Conservation (phyloP, 2,329 filamentous ascomycete species). For the Cladosporium sp. region DNA sequence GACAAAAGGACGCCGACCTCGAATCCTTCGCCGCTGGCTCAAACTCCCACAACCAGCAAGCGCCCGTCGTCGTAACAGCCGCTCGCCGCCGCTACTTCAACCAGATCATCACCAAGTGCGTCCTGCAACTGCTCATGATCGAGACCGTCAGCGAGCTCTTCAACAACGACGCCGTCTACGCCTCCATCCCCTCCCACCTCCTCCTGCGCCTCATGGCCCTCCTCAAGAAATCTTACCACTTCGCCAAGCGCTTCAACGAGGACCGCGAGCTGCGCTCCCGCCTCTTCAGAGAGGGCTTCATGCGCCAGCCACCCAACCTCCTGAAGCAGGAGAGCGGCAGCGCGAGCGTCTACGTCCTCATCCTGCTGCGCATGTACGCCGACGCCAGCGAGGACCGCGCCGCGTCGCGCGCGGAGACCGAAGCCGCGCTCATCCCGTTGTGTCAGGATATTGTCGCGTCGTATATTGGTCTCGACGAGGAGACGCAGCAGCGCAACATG, state of each 20-base stretch:
- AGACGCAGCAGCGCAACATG: conserved; percentile 95
- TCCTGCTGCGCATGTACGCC: conserved; percentile 95
- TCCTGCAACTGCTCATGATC: conserved; percentile 97
- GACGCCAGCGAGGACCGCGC: conserved; percentile 82
- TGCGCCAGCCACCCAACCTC: conserved; percentile 98
- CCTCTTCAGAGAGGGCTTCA: conserved; percentile 96
- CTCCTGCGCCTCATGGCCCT: conserved; percentile 90
- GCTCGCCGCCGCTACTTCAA: conserved; percentile 96
- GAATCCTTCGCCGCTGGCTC: conserved; percentile 84
- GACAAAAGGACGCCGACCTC: conserved; percentile 42
- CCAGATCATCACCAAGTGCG: conserved; percentile 97
- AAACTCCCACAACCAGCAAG: conserved; percentile 70
- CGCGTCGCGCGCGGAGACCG: conserved; percentile 77
- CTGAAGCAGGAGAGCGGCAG: conserved; percentile 94
- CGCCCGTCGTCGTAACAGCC: conserved; percentile 87
- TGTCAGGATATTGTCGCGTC: conserved; percentile 90
- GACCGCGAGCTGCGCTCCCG: conserved; percentile 94
- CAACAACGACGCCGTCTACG: conserved; percentile 93
- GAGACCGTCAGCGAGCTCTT: conserved; percentile 99
- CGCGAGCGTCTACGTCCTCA: conserved; percentile 91
- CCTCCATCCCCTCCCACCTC: conserved; percentile 85
- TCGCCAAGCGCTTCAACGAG: conserved; percentile 95
- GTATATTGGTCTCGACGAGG: conserved; percentile 86
- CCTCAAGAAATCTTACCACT: conserved; percentile 93
- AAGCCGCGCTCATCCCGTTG: conserved; percentile 87